Evolutionary conservation across 2,329 filamentous ascomycete genomes (phyloP), one percentile per base, ranked within the genome.

Genomic region (Colletotrichum tanaceti): DNA sequence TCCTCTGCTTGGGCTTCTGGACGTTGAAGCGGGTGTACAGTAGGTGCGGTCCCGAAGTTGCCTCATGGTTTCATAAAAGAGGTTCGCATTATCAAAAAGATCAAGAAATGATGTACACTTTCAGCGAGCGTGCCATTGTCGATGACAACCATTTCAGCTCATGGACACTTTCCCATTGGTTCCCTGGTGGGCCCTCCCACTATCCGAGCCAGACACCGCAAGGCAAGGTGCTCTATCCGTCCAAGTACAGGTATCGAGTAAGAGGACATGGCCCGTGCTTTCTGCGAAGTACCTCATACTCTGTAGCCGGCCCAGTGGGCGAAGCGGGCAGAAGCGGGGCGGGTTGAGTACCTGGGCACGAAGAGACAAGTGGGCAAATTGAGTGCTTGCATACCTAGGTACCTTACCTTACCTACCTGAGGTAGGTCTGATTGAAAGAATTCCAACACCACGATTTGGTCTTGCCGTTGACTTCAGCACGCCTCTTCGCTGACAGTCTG

Each of bases 311-410:
- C n/a, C n/a, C n/a, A n/a, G n/a, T 43, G 41, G 38, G 38, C 13
- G 18, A 58, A 35, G 24, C 41, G 24, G 38, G 24, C 18, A 41
- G 3, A 35, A 41, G 52, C 35, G 35, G 52, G 52, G 35, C 35
- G 13, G 13, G 13, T 55, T n/a, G 39, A 46, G 43, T 5, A 22
- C 13, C n/a, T 24, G 53, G 38, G 16, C 39, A 41, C n/a, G n/a
- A 5, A 20, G 49, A 35, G 28, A 32, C 14, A 20, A 32, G 49
- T 47, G 13, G 22, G 39, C 20, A n/a, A 38, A 47, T n/a, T 58
- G 54, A 22, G 28, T 58, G 43, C 14, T 14, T 47, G 57, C 24
- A 58, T 47, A 47, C 24, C n/a, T n/a, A n/a, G n/a, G n/a, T n/a
- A n/a, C n/a, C n/a, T n/a, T n/a, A n/a, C n/a, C n/a, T n/a, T n/a